Evolutionary conservation across 1,284 basidiomycete species (phyloP), one percentile per base, ranked within the genome.

Genomic region (Ceratobasidium sp.): DNA sequence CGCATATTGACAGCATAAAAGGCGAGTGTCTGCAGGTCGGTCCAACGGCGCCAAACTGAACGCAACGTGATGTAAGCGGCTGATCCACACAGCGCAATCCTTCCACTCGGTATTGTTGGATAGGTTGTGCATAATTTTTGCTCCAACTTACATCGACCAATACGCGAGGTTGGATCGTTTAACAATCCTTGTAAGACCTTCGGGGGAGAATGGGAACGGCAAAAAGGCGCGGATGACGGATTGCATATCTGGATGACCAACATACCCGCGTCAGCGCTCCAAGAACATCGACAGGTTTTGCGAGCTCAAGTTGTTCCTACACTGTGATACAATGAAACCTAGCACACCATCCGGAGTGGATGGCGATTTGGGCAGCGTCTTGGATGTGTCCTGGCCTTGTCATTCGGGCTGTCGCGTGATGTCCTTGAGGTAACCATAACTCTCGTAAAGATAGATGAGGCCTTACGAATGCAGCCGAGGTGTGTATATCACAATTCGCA

Each of bases 101-200:
- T 58, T 27, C 11, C 14, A n/a, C 6, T 53, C 43, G 16, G 27
- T 27, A 8, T 31, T 19, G 8, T 22, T 53, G 9, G 48, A 53
- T 19, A 66, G 1, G 3, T 14, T 66, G 3, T 51, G 29, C 14
- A 66, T 34, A 0, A 66, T 54, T 24, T 27, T 34, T 16, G 64
- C 64, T 2, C 64, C 64, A 8, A 66, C 3, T 9, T 53, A 66
- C 64, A 51, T 66, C 13, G 64, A 51, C 64, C 64, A 66, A 37
- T 34, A 49, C 13, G 64, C 22, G 48, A 66, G 48, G n/a, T 31
- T 66, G n/a, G 64, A 66, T 13, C 27, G n/a, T 22, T 53, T 46
- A 16, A 66, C 8, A 9, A 34, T 3, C 6, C 27, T 16, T 9
- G 4, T 22, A 13, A 31, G 14, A 37, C 37, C 19, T 53, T 37